A percentile compares a stretch with the other conserved stretches of the same genome.
These are phyloP conservation scores for Beauveria australis DNA, from an alignment of 2,329 filamentous ascomycete genomes.

Conservation along the genomic window DNA sequence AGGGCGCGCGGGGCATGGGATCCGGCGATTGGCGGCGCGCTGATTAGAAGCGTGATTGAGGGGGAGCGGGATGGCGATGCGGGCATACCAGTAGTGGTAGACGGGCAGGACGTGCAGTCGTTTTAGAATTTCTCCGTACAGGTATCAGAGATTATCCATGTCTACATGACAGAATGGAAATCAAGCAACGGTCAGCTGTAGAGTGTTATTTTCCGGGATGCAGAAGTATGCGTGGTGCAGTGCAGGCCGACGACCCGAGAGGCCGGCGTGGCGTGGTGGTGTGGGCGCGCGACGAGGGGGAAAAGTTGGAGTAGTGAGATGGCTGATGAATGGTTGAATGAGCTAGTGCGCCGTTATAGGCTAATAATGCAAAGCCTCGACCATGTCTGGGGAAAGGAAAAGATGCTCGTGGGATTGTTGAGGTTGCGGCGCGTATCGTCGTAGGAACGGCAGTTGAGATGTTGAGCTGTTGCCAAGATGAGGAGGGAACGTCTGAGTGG, in stretches of 20 bases:
- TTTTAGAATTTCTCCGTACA: background rate
- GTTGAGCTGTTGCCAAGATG: no score
- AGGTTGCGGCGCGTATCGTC: no score
- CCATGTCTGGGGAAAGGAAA: background rate
- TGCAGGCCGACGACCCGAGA: background rate
- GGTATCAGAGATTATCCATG: background rate
- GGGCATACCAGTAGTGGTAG: constrained; percentile 25
- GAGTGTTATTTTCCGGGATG: background rate
- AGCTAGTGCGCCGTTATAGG: background rate
- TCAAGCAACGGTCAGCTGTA: background rate
- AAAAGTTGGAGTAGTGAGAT: constrained; percentile 3
- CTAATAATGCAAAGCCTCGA: background rate
- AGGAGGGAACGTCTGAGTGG: no score
- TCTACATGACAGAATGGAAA: background rate
- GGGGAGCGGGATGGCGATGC: constrained; percentile 31
- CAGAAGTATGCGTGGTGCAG: background rate
- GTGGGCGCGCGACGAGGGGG: background rate
- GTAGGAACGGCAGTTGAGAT: no score
- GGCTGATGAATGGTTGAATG: background rate
- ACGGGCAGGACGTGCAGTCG: constrained; percentile 8
- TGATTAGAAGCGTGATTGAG: constrained; percentile 32
- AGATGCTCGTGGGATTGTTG: background rate
- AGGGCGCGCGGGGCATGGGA: constrained; percentile 22
- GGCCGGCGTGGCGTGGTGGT: background rate
- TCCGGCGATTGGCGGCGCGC: constrained; percentile 26